Base-by-base conservation (phyloP, 257 asterid genomes). In the Solanum lignicaule region DNA sequence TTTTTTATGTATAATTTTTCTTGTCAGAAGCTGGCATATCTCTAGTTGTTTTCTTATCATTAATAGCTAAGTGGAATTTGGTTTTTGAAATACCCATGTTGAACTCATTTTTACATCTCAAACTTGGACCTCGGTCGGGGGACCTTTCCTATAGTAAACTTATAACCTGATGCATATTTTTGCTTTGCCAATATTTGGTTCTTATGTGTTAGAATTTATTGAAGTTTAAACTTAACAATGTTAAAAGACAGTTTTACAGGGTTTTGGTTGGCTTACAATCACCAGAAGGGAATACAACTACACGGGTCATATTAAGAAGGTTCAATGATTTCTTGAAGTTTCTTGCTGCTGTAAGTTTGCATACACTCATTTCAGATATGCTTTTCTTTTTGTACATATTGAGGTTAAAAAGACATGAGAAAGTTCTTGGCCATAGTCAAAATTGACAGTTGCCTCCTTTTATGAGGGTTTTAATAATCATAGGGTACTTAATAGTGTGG, bases 311-410 rank as follows among this genome's bases (percentile, higher is more conserved):
- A 88, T 87, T 97, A 90, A 94, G 99, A 89, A 95, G 99, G 92
- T 97, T 97, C 88, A 97, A 97, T 87, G 98, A 97, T 89, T 97
- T 97, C 92, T 92, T 97, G 94, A 97, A 96, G 91, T 89, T 97
- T 91, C 93, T 92, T 79, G 94, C 98, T 90, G 96, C 98, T 82
- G 99, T 97, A 93, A 95, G 98, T 92, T 89, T 68, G 36, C 84
- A 32, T 12, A 55, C 87, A 82, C 88, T 82, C 46, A 31, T 68
- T 43, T 86, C 21, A 14, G 69, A 55, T 76, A 18, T 23, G 85
- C 31, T 55, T 69, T 55, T 75, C 48, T 86, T 87, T 29, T 46
- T 29, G 68, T 81, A 27, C 9, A 16, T 16, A 27, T 46, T 81
- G 18, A 79, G 16, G 85, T 81, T 46, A 29, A 16, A 36, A 81